Conservation (phyloP, 2,329 filamentous ascomycete genomes). For the Cercospora berteroae region DNA sequence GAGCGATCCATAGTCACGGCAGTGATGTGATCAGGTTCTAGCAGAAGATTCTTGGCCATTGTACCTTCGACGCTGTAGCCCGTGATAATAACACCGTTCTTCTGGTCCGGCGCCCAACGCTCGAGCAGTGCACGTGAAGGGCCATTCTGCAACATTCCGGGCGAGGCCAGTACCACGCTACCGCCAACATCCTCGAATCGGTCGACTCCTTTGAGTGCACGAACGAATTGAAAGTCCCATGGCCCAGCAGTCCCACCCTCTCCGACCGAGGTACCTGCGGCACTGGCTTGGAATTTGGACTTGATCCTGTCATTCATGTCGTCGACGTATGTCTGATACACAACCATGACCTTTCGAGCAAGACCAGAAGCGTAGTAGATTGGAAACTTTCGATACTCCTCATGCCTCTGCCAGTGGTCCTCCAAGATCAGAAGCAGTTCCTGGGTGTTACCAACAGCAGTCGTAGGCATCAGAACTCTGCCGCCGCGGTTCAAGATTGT, state of each 20-base stretch:
- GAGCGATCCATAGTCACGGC: slow-evolving; percentile 71
- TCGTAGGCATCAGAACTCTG: slow-evolving; percentile 89
- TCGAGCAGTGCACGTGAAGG: slow-evolving; percentile 91
- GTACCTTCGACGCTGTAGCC: slow-evolving; percentile 98
- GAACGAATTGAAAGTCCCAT: slow-evolving; percentile 95
- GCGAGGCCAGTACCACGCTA: slow-evolving; percentile 95
- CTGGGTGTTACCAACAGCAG: slow-evolving; percentile 89
- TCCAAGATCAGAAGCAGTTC: slow-evolving; percentile 92
- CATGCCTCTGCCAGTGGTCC: slow-evolving; percentile 91
- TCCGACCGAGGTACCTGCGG: slow-evolving; percentile 72
- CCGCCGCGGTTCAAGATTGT: slow-evolving; percentile 87
- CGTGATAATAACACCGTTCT: slow-evolving; percentile 97
- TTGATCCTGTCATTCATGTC: slow-evolving; percentile 99
- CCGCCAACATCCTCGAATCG: slow-evolving; percentile 93
- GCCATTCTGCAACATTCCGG: slow-evolving; percentile 97
- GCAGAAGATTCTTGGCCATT: slow-evolving; percentile 94
- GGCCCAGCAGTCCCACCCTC: slow-evolving; percentile 72
- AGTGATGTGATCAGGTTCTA: slow-evolving; percentile 91
- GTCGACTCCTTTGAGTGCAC: slow-evolving; percentile 87
- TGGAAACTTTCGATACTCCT: slow-evolving; percentile 82
- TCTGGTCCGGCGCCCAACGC: slow-evolving; percentile 91
- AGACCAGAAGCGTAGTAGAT: slow-evolving; percentile 98
- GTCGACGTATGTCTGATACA: slow-evolving; percentile 96
- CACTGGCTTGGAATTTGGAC: slow-evolving; percentile 79
- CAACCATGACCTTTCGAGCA: slow-evolving; percentile 94